Base-by-base conservation (phyloP, 1,284 basidiomycete species). In the Malassezia dermatis region DNA sequence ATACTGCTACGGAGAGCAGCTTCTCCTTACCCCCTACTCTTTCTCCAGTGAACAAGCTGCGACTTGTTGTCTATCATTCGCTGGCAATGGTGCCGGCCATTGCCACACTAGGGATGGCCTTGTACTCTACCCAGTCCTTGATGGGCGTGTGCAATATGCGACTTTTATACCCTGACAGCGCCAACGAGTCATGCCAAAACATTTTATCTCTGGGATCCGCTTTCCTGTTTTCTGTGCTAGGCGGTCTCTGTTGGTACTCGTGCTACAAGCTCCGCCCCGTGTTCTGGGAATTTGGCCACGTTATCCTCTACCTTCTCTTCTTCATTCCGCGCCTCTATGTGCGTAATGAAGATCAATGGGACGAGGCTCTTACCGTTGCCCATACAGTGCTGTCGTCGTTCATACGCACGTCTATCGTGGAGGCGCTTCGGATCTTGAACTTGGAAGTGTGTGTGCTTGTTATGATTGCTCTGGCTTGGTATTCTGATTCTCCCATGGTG, bases 371-470 rank as follows among this genome's bases (percentile, higher is more conserved):
- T 13, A 45, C n/a, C 12, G 39, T 45, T 30, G 24, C 28, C 15
- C 26, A 32, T 8, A 43, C 42, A 1, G 31, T 52, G 1, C 5
- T 26, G 15, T 31, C 53, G 1, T 47, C 53, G 2, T 21, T 55
- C n/a, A 24, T 55, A 13, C 55, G 55, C 41, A 48, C 55, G 10
- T 24, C 51, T 12, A n/a, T 57, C 15, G 48, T 52, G 35, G 55
- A 57, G 35, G 23, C 28, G 7, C 41, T 57, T 11, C 49, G 55
- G 13, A 31, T 57, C 2, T 11, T 57, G 15, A 27, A 48, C 27
- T 44, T 42, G 15, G 55, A 42, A 28, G 7, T 52, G 15, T 46
- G 55, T 17, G 43, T 50, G 3, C 13, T 45, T 7, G 41, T 52
- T n/a, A 27, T 57, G 8, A 31, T 57, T 21, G 55, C 55, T 2